phyloP scores from a whole-genome alignment of 2,329 filamentous ascomycete genomes.

The Fonsecaea erecta region DNA sequence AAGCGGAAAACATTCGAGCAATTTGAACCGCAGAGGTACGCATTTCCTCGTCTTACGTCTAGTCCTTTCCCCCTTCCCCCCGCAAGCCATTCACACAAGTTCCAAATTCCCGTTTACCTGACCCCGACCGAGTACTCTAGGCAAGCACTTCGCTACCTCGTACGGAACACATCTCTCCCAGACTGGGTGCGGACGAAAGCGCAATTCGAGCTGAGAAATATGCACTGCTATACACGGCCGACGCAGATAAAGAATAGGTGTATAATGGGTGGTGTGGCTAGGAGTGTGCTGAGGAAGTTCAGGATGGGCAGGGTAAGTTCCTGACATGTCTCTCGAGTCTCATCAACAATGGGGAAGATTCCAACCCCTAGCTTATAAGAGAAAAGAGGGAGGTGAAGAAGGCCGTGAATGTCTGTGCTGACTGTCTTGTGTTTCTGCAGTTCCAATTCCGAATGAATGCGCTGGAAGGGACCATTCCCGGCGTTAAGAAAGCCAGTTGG shows the following conservation, averaged over 20 bases:
- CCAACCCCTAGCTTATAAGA: not conserved
- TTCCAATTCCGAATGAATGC: conserved; percentile 93
- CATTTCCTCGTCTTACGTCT: not conserved
- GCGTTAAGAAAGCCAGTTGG: conserved; percentile 97
- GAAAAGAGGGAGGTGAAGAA: not conserved
- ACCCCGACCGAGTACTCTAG: conserved; percentile 52
- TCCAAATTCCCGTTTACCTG: not conserved
- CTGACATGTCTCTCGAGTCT: not conserved
- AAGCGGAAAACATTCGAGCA: conserved; percentile 92
- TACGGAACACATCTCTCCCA: conserved; percentile 87
- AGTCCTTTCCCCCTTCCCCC: not conserved
- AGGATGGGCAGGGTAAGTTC: conserved; percentile 81
- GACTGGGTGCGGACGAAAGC: conserved; percentile 83
- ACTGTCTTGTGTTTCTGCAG: conserved; percentile 53
- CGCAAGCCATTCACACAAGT: not conserved
- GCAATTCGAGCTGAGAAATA: conserved; percentile 88
- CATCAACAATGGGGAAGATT: not conserved
- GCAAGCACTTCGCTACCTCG: conserved; percentile 90
- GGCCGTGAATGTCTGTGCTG: not conserved
- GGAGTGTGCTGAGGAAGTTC: conserved; percentile 91
- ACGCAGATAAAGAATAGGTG: conserved; percentile 96
- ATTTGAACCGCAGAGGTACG: conserved; percentile 83
- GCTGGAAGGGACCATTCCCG: conserved; percentile 80
- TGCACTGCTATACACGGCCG: conserved; percentile 92
- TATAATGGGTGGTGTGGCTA: conserved; percentile 84